A percentile compares a stretch with the other conserved stretches of the same genome.
Evolutionary conservation across 148 eudicot genomes (phyloP).

Genomic region (Vaccinium macrocarpon): DNA sequence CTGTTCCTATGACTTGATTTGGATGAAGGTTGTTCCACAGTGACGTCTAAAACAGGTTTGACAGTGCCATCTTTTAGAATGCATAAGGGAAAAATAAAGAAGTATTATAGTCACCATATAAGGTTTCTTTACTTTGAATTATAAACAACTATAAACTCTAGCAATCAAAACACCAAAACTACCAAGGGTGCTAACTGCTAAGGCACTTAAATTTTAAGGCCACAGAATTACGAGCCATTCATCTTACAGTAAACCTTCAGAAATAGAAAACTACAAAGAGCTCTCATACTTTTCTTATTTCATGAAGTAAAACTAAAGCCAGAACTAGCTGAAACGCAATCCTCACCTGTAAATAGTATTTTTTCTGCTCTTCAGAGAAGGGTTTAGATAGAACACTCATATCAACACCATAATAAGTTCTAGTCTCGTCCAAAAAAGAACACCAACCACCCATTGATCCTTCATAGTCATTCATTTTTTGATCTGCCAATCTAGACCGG

Average conservation of each 20-base stretch:
- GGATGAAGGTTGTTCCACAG: constrained; percentile 93
- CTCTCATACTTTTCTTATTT: background rate
- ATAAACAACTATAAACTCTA: background rate
- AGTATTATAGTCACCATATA: background rate
- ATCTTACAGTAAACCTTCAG: background rate
- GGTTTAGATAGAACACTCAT: constrained; percentile 77
- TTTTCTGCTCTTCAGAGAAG: constrained; percentile 71
- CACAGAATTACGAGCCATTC: background rate
- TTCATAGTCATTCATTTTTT: constrained; percentile 68
- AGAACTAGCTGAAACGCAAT: background rate
- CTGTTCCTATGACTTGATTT: constrained; percentile 74
- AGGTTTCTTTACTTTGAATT: background rate
- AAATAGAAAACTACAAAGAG: background rate
- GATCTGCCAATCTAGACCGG: constrained; percentile 68
- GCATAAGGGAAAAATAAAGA: background rate
- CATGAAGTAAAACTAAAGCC: background rate
- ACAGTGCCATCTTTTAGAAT: constrained; percentile 10
- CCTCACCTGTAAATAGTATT: constrained; percentile 77
- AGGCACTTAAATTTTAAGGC: background rate
- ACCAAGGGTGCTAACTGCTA: background rate
- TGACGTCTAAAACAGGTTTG: constrained; percentile 58
- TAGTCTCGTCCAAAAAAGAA: constrained; percentile 64
- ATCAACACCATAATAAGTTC: constrained; percentile 78
- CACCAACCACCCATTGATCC: constrained; percentile 86
- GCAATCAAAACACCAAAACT: background rate